Percentiles rank a stretch among this genome's conserved stretches.
Conservation (phyloP, 2,329 filamentous ascomycete species). For the Talaromyces sp. region DNA sequence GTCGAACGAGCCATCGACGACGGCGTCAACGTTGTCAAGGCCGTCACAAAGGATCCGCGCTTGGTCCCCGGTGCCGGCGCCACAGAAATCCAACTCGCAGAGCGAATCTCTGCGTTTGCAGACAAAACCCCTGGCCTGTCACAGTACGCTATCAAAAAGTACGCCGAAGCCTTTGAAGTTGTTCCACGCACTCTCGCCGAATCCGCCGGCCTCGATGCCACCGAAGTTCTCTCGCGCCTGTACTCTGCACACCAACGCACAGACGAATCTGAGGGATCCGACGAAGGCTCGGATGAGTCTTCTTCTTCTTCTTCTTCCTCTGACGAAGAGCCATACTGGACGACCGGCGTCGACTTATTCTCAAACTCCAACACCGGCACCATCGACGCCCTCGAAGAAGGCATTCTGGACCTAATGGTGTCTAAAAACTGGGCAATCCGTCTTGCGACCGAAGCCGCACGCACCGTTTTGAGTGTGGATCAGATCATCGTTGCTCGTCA, state of each 20-base stretch:
- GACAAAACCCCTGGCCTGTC: constrained; percentile 89
- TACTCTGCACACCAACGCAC: constrained; percentile 79
- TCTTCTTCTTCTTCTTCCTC: neutral
- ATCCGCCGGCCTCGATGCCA: constrained; percentile 90
- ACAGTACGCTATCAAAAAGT: constrained; percentile 97
- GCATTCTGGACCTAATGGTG: constrained; percentile 86
- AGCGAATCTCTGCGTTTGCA: constrained; percentile 81
- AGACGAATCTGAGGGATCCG: constrained; percentile 17
- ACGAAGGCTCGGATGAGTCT: constrained; percentile 10
- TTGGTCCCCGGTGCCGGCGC: constrained; percentile 92
- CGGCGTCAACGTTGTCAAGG: constrained; percentile 97
- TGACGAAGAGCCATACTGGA: constrained; percentile 74
- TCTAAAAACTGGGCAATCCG: constrained; percentile 97
- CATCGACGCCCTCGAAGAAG: constrained; percentile 77
- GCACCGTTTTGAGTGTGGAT: constrained; percentile 92
- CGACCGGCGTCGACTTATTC: constrained; percentile 91
- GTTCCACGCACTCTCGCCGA: constrained; percentile 90
- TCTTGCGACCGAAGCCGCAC: constrained; percentile 87
- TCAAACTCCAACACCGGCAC: constrained; percentile 74
- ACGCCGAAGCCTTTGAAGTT: constrained; percentile 94
- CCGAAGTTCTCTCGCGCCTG: constrained; percentile 86
- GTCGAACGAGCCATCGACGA: constrained; percentile 96
- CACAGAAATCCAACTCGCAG: constrained; percentile 87
- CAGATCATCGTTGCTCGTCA: constrained; percentile 98
- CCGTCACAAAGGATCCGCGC: constrained; percentile 86